A percentile compares a stretch with the other conserved stretches of the same genome.
These are phyloP conservation scores for Didymella pomorum DNA, from an alignment of 2,329 filamentous ascomycete species.

Conservation along the genomic window DNA sequence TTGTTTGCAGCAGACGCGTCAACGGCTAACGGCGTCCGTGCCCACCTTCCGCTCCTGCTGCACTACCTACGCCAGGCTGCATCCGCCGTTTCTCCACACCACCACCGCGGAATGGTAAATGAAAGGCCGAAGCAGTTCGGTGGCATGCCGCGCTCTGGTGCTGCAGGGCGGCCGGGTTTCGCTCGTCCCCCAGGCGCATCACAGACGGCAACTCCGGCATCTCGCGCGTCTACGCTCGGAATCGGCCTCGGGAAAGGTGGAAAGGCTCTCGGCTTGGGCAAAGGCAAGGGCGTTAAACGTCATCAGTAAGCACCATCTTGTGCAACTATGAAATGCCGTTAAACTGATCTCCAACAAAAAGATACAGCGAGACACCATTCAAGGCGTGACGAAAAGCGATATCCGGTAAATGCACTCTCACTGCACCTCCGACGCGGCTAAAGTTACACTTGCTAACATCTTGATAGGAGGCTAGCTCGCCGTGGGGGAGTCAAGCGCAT, in stretches of 20 bases:
- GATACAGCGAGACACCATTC: conserved; percentile 43
- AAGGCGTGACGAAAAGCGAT: conserved; percentile 46
- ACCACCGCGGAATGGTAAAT: conserved; percentile 7
- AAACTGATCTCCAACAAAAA: conserved; percentile 35
- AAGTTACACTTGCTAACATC: conserved; percentile 22
- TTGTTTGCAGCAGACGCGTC: conserved; percentile 18
- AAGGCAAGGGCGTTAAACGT: conserved; percentile 31
- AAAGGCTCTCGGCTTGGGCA: conserved; percentile 28
- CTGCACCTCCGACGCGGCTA: neutral
- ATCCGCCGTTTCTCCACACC: conserved; percentile 8
- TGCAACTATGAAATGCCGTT: neutral
- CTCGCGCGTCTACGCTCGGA: conserved; percentile 25
- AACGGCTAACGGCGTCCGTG: conserved; percentile 4
- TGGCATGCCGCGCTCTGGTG: conserved; percentile 21
- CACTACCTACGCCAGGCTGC: conserved; percentile 3
- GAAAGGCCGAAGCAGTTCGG: conserved; percentile 15
- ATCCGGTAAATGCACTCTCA: conserved; percentile 40
- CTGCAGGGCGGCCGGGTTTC: conserved; percentile 11
- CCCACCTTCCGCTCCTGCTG: neutral
- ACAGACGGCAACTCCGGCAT: conserved; percentile 1
- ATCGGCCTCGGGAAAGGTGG: conserved; percentile 34
- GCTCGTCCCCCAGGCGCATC: neutral
- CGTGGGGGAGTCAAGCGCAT: conserved; percentile 81
- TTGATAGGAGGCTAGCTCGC: conserved; percentile 69
- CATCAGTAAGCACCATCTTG: conserved; percentile 32